Base-by-base conservation (phyloP, 306 rosid genomes). In the Acacia melanoxylon region DNA sequence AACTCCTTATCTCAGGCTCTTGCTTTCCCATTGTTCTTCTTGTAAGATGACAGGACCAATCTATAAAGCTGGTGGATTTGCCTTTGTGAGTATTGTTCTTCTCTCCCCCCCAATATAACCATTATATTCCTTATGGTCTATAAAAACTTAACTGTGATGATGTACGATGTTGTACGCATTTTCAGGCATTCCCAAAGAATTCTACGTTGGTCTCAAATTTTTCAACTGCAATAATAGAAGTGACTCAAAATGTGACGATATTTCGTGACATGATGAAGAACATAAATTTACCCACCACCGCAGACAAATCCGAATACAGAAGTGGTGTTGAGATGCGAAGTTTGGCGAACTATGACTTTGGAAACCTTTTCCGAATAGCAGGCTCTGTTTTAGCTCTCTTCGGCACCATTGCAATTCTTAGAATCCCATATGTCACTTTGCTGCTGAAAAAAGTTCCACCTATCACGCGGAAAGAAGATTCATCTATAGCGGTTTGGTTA, bases 181-280 rank as follows among this genome's bases (percentile, higher is more conserved):
- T 20, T 52, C 83, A 85, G 88, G 91, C 87, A 22, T 85, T 85
- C 78, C 84, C 67, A n/a, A n/a, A 1, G n/a, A 82, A 82, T 52
- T 88, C 87, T 0, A 59, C 80, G 19, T 77, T 88, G 63, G 88
- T 88, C 3, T 61, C 89, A 17, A 37, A 74, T 63, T 37, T 88
- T 37, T 88, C 89, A 13, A 49, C 78, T 49, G 89, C 87, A 83
- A 88, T 85, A 48, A 65, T 85, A 73, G 74, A 83, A 8, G 80
- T 85, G 14, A 85, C 85, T 31, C 69, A 85, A 81, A 78, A 83
- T 24, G 59, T 66, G 46, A 8, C 0, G 0, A 52, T 31, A 9
- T 67, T 85, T 76, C 29, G n/a, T n/a, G 35, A 9, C 10, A 51
- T 85, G 45, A 25, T 4, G 68, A 12, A 12, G 8, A 59, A 3